Percentiles rank a stretch among this genome's conserved stretches.
phyloP scores from a whole-genome alignment of 192 early-diverging fungal genomes.

The Podila clonocystis region DNA sequence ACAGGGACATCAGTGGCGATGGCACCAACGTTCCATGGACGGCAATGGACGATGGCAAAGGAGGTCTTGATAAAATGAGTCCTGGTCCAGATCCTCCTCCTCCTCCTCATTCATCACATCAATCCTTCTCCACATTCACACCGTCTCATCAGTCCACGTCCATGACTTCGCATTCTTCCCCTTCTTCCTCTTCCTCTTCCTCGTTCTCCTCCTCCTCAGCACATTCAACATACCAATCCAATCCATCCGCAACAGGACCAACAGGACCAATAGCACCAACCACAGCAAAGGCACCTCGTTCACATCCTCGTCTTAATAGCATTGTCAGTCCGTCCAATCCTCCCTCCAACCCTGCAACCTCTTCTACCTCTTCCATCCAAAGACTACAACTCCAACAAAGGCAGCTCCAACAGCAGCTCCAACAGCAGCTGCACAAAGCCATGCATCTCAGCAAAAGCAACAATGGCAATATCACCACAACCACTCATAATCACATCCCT shows the following conservation, averaged over 20 bases:
- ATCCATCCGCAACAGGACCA: neutral
- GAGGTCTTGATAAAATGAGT: no score
- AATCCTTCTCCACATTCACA: no score
- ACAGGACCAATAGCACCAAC: neutral
- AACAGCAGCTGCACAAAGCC: neutral
- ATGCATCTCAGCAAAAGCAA: conserved; percentile 5
- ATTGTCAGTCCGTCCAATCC: neutral
- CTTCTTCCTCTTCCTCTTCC: no score
- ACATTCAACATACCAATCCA: conserved; percentile 6
- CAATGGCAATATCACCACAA: conserved; percentile 1
- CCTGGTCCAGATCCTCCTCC: no score
- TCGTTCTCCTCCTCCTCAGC: neutral
- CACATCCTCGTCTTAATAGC: neutral
- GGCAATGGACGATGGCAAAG: no score
- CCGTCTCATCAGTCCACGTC: no score
- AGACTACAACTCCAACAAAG: neutral
- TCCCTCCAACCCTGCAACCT: neutral
- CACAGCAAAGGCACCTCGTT: conserved; percentile 6
- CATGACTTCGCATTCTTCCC: no score
- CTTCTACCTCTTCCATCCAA: neutral
- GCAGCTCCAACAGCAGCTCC: conserved; percentile 1
- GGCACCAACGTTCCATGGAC: no score
- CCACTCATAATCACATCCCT: neutral
- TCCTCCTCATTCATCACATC: no score
- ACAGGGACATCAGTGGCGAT: no score